Base-by-base conservation (phyloP, 2,329 filamentous ascomycete genomes). In the Pseudovirgaria hyperparasitica region DNA sequence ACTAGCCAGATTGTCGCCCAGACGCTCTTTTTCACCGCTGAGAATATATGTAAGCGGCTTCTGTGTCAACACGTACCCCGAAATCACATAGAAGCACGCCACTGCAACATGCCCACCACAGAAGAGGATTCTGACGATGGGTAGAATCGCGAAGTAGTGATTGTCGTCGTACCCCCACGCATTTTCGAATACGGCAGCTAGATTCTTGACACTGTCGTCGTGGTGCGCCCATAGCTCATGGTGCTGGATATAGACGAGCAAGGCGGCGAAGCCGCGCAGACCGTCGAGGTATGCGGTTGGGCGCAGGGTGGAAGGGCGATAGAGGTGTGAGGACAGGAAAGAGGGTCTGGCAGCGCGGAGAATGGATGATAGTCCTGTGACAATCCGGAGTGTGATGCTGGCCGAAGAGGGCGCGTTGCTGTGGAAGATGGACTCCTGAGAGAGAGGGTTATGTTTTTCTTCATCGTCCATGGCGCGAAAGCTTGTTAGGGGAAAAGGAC, bases 171-270 rank as follows among this genome's bases (percentile, higher is more conserved):
- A 51, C 11, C 48, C 48, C 17, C 46, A 52, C 1, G 36, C 14
- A 16, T 43, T 48, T 24, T 52, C 48, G 25, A 44, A 66, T 50
- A 45, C 66, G 55, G 24, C 59, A 50, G 34, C 57, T 41, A 38
- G 65, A 63, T 19, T 67, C 62, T 34, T 59, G 12, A 37, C 40
- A n/a, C n/a, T n/a, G n/a, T n/a, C n/a, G n/a, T n/a, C n/a, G n/a
- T n/a, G n/a, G 22, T 52, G 48, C 6, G 77, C 6, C 59, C 59
- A 52, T 34, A 45, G 16, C 45, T 49, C 30, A 44, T 54, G 46
- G 72, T 73, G 23, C 28, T 74, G 69, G 37, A 65, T 58, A 46
- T 77, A 79, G 9, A 80, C 75, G 16, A 78, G 45, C 16, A 80
- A 60, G 3, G 75, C 72, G 4, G 74, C 73, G 34, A 79, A 76